A percentile compares a stretch with the other conserved stretches of the same genome.
These are phyloP conservation scores for Silene coronaria DNA, from an alignment of 179 eudicot genomes.

Conservation along the genomic window DNA sequence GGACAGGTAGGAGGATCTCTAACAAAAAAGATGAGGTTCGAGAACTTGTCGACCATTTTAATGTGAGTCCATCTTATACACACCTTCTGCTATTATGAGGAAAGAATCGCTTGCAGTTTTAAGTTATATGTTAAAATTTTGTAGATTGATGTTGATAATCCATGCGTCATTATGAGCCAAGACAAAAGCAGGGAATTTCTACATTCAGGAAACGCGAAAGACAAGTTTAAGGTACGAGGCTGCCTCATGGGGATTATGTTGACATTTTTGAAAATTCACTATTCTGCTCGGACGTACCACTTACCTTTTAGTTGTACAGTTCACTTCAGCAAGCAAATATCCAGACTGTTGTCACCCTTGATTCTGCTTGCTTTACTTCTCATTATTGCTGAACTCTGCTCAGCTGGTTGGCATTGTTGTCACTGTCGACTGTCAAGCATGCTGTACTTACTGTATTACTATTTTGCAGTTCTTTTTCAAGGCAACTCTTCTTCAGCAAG, in stretches of 20 bases:
- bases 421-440: not conserved
- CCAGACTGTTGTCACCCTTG: not conserved
- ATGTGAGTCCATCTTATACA: conserved; percentile 45
- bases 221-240: conserved; percentile 75
- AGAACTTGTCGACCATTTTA: conserved; percentile 85
- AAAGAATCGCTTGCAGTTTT: not conserved
- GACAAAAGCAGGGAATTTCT: conserved; percentile 98
- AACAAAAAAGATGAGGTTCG: conserved; percentile 70
- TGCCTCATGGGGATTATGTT: not conserved
- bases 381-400: not conserved
- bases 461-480: conserved; percentile 77
- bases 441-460: conserved; percentile 9
- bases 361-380: not conserved
- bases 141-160: conserved; percentile 99
- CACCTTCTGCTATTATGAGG: not conserved
- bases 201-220: conserved; percentile 90
- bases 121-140: conserved; percentile 14
- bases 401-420: not conserved
- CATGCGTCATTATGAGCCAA: conserved; percentile 96
- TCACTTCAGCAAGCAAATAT: not conserved
- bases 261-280: not conserved
- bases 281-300: not conserved
- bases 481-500: conserved; percentile 96
- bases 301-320: not conserved
- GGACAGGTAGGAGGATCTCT: conserved; percentile 70